Evolutionary conservation across 805 yeast genomes (phyloP).

Genomic region (Phaffomyces antillensis): DNA sequence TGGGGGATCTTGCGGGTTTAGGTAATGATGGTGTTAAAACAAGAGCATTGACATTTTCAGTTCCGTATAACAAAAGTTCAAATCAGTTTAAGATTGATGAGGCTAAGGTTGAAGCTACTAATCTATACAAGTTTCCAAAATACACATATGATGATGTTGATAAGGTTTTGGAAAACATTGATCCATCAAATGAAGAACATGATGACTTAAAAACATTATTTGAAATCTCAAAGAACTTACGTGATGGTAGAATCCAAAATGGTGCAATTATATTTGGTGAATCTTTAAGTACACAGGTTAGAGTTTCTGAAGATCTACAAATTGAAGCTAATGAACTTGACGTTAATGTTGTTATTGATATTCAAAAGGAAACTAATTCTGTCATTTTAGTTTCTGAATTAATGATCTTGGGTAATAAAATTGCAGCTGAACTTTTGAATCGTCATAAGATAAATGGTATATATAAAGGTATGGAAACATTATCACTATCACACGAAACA

Average conservation of each 20-base stretch:
- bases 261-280: constrained; percentile 37
- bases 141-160: constrained; percentile 63
- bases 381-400: constrained; percentile 68
- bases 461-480: constrained; percentile 27
- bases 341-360: constrained; percentile 17
- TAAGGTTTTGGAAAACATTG: constrained; percentile 29
- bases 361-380: constrained; percentile 36
- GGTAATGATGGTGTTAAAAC: constrained; percentile 36
- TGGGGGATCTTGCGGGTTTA: constrained; percentile 46
- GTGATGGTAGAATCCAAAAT: constrained; percentile 23
- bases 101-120: constrained; percentile 33
- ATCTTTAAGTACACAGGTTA: constrained; percentile 22
- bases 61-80: constrained; percentile 22
- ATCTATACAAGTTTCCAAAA: constrained; percentile 38
- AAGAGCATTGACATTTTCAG: constrained; percentile 42
- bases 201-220: constrained; percentile 32
- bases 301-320: constrained; percentile 6
- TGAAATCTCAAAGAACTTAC: constrained; percentile 25
- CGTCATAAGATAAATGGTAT: constrained; percentile 44
- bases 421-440: constrained; percentile 43
- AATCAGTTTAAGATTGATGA: constrained; percentile 19
- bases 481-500: constrained; percentile 22
- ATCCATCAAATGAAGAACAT: constrained; percentile 8
- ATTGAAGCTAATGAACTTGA: constrained; percentile 5
- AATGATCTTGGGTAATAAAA: constrained; percentile 75